Evolutionary conservation across 2,329 filamentous ascomycete species (phyloP), one percentile per base, ranked within the genome.

Genomic region (Ascochyta fabae): DNA sequence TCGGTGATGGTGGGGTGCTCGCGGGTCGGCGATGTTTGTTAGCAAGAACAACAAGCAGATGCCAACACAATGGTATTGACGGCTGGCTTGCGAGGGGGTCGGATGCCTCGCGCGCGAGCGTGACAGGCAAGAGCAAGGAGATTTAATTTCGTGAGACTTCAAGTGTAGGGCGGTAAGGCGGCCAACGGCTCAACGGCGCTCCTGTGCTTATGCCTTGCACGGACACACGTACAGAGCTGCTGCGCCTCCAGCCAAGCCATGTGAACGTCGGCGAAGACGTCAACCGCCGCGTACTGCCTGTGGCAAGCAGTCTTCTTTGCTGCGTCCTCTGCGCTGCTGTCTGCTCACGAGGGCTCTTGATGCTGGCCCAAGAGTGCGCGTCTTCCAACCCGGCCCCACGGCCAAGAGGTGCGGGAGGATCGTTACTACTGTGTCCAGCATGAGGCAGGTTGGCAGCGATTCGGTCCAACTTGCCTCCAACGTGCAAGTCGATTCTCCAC

Each of bases 181-280:
- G 42, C 52, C 52, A 44, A 24, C 35, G 46, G 26, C 23, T 49
- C 40, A 36, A 46, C 51, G 53, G 45, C 35, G 45, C 42, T 54
- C 39, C 48, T 31, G 40, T 55, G 46, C 46, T 55, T 46, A 43
- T 39, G 49, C 42, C n/a, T 46, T 45, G 46, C 46, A 55, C 53
- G 53, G 47, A 49, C 52, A 19, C 42, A 34, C 43, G 34, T 47
- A 42, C 35, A 38, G 12, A 36, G 41, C 47, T 41, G 53, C 64
- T 65, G 62, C 62, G 64, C 60, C 59, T 62, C 62, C 56, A 44
- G 64, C 64, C 66, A 67, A 67, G 64, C 47, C 51, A 57, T 46
- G 36, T 47, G 55, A 36, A 45, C 43, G 42, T 33, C 58, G 36
- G 43, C 52, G 44, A 24, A 51, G 53, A 68, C 64, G 66, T 67